Evolutionary conservation across 306 rosid genomes (phyloP), one percentile per base, ranked within the genome.

Genomic region (Quillaja saponaria): DNA sequence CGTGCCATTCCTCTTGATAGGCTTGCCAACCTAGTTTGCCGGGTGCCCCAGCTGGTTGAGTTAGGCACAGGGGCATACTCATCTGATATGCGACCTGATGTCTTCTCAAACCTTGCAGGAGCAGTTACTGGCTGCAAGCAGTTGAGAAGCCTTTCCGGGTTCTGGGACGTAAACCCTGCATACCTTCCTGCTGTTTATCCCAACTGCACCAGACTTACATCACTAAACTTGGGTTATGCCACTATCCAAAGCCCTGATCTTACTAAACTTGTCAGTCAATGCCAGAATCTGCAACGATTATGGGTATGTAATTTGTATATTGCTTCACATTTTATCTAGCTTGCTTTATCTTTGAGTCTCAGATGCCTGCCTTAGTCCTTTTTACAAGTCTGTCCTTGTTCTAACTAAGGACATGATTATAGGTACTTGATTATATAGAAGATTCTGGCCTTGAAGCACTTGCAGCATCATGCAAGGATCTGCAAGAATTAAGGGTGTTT

Each of bases 391-490:
- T 4, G 16, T 49, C 21, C 47, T 66, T 49, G 33, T 71, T 53
- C 71, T 85, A 72, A 80, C 55, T 34, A 46, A 51, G 67, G 58
- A 48, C 25, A n/a, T 60, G 71, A 61, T 42, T 62, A 33, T 76
- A 92, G 99, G 99, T 92, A 44, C 67, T 92, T 83, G 99, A 92
- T 83, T 83, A 78, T 81, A 89, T 92, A 34, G 99, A 92, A 75
- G 99, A 92, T 75, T 62, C 39, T 10, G 99, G 99, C 21, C 99
- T 92, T 54, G 89, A 80, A 14, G 81, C 68, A 61, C 61, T 92
- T 69, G 96, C 99, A 38, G 89, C 63, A 25, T 67, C 90, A 7
- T 92, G 99, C 67, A 92, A 87, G 85, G 99, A 87, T 72, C 69
- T 92, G 48, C 76, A 85, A 71, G 96, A 92, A 66, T 72, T 92